Conservation (phyloP, 352 stramenopile species). For the Globisporangium emineosum region DNA sequence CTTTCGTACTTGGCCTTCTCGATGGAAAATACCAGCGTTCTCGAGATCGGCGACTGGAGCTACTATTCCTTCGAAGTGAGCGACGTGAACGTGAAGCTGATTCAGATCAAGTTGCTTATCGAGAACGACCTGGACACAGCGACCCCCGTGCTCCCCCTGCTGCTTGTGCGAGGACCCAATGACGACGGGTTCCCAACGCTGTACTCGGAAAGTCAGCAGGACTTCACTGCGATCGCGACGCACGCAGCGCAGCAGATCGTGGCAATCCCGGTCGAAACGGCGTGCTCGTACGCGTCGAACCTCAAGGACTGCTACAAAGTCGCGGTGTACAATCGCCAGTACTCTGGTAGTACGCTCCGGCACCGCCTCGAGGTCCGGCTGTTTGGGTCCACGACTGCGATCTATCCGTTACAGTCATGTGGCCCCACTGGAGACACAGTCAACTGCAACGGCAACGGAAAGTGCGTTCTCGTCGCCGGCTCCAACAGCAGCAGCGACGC, state of each 20-base stretch:
- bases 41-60: constrained; percentile 48
- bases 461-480: constrained; percentile 36
- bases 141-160: constrained; percentile 48
- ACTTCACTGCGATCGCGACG: constrained; percentile 39
- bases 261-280: constrained; percentile 35
- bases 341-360: constrained; percentile 41
- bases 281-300: constrained; percentile 34
- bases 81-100: constrained; percentile 33
- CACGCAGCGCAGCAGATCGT: constrained; percentile 32
- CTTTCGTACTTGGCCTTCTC: constrained; percentile 29
- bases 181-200: constrained; percentile 58
- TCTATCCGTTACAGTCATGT: constrained; percentile 27
- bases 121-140: constrained; percentile 35
- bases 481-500: background rate
- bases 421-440: constrained; percentile 11
- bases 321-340: constrained; percentile 57
- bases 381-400: constrained; percentile 20
- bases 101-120: constrained; percentile 48
- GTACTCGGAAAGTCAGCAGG: constrained; percentile 35
- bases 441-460: constrained; percentile 54
- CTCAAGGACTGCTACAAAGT: constrained; percentile 69
- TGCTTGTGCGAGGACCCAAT: constrained; percentile 49
- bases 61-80: constrained; percentile 69
- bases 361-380: constrained; percentile 44
- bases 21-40: constrained; percentile 19